Evolutionary conservation across 768 basidiomycete species (phyloP).

Genomic region (Guyanaporus albipodus): DNA sequence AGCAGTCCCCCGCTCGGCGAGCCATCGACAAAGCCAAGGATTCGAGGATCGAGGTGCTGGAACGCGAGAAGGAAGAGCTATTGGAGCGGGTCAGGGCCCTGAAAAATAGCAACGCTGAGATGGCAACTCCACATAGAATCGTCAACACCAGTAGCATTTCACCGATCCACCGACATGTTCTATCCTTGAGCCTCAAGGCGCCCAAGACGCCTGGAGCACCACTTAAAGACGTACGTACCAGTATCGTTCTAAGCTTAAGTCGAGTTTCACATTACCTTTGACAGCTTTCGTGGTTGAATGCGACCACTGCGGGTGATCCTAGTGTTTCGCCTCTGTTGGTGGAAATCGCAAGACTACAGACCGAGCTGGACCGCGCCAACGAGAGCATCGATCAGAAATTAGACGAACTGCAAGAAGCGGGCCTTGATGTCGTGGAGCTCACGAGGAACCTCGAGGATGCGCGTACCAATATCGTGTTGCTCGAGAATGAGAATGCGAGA

Average conservation of each 20-base stretch:
- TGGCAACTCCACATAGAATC: conserved; percentile 55
- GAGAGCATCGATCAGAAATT: conserved; percentile 86
- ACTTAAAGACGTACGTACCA: conserved; percentile 60
- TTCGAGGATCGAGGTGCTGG: conserved; percentile 67
- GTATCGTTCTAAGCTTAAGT: not conserved
- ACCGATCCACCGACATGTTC: conserved; percentile 70
- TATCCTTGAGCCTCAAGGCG: conserved; percentile 62
- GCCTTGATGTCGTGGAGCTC: conserved; percentile 67
- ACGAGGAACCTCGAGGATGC: conserved; percentile 72
- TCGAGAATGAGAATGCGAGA: conserved; percentile 69
- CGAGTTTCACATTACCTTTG: conserved; percentile 8
- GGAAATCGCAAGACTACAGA: conserved; percentile 70
- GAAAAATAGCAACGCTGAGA: conserved; percentile 48
- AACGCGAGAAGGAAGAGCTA: conserved; percentile 73
- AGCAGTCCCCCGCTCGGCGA: conserved; percentile 70
- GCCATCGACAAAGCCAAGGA: conserved; percentile 79
- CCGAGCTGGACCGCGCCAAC: conserved; percentile 75
- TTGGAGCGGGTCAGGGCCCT: conserved; percentile 63
- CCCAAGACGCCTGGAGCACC: conserved; percentile 81
- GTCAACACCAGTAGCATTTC: conserved; percentile 59
- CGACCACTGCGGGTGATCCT: conserved; percentile 48
- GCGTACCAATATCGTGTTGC: conserved; percentile 45
- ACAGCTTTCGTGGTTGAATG: conserved; percentile 74
- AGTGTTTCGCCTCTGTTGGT: conserved; percentile 59
- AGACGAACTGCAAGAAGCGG: conserved; percentile 79